A percentile compares a stretch with the other conserved stretches of the same genome.
These are phyloP conservation scores for Sporothrix dimorphospora DNA, from an alignment of 2,329 filamentous ascomycete species.

Conservation along the genomic window DNA sequence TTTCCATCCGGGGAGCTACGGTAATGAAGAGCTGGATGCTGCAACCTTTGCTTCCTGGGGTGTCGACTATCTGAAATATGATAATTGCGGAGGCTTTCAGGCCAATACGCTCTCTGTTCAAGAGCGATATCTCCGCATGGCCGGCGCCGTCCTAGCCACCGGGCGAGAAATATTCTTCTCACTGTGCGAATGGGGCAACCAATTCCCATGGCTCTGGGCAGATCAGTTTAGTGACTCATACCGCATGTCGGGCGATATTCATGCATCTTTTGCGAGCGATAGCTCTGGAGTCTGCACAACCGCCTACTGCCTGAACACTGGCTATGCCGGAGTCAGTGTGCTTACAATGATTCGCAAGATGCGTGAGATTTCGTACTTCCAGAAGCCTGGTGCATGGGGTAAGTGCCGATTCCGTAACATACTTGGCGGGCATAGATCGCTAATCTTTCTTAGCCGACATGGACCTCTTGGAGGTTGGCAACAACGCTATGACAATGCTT, in stretches of 20 bases:
- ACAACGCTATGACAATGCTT: conserved; percentile 42
- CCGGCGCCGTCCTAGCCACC: conserved; percentile 42
- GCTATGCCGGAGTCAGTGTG: conserved; percentile 41
- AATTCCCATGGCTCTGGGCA: conserved; percentile 39
- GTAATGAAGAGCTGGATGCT: no score
- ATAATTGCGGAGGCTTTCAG: conserved; percentile 59
- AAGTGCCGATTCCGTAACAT: no score
- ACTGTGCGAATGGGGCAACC: conserved; percentile 41
- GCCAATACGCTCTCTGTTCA: no score
- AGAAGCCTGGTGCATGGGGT: conserved; percentile 39
- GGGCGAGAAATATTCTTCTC: conserved; percentile 45
- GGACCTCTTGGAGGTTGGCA: conserved; percentile 50
- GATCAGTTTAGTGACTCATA: conserved; percentile 43
- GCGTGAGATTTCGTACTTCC: conserved; percentile 41
- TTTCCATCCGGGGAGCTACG: no score
- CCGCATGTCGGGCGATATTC: conserved; percentile 46
- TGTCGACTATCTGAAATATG: no score
- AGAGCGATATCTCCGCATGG: no score
- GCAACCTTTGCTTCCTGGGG: no score
- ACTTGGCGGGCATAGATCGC: no score
- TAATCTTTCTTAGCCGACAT: no score
- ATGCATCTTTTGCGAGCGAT: conserved; percentile 36
- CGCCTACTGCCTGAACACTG: conserved; percentile 43
- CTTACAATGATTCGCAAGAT: conserved; percentile 43
- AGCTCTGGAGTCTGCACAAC: conserved; percentile 38